Base-by-base conservation (phyloP, 352 stramenopile genomes). In the Phytophthora sp. region DNA sequence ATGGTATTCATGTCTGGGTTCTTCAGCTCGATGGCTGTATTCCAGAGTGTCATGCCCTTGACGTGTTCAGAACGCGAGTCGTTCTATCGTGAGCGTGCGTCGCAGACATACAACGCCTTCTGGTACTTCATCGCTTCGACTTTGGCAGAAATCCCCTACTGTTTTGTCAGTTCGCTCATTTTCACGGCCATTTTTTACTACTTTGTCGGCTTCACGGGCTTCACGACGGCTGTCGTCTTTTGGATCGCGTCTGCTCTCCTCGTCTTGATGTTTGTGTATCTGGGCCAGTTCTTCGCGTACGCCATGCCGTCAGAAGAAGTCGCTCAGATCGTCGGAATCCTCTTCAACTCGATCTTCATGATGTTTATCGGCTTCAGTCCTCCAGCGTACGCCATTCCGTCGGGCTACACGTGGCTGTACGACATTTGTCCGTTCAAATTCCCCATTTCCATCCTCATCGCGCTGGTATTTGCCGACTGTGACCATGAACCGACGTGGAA, bases 61-160 rank as follows among this genome's bases (percentile, higher is more conserved):
- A 97, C 97, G 71, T 74, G 89, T 7, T 82, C 96, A 57, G 83
- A 59, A 20, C 52, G 52, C 90, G 66, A 59, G 36, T 59, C 52
- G 4, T 59, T 49, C 26, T 98, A 98, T 82, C 77, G 91, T 12
- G 93, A 98, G 67, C 90, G 94, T 33, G 82, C 88, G 15, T 81
- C 89, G 18, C 66, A 92, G 63, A 97, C 96, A 66, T n/a, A n/a
- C n/a, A n/a, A n/a, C n/a, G 80, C 85, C 8, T 50, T 59, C 35
- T 59, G 52, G 36, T 59, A n/a, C 52, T 59, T 59, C 52, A 50
- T 50, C 23, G 16, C 84, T 76, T n/a, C n/a, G n/a, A n/a, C n/a
- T n/a, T n/a, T n/a, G n/a, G n/a, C n/a, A n/a, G n/a, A n/a, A n/a
- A 74, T 85, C 50, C 75, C 75, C 39, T 85, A 59, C 26, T 50